These are phyloP conservation scores for Rasamsonia emersonii DNA, from an alignment of 2,329 filamentous ascomycete genomes.

Conservation along the genomic window DNA sequence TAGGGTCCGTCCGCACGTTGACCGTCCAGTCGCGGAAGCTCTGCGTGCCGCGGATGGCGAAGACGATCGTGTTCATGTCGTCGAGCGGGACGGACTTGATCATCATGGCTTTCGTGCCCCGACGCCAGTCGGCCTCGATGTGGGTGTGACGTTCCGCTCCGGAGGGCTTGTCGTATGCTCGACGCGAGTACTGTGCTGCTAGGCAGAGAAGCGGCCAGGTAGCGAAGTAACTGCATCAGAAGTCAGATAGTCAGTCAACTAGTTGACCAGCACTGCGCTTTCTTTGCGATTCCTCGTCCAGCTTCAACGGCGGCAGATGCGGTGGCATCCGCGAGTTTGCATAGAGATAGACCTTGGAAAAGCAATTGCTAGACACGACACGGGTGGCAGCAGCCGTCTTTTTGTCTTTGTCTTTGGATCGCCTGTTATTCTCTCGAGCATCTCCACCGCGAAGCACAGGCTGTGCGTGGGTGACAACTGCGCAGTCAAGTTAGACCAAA, in stretches of 20 bases:
- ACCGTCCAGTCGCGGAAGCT: conserved; percentile 81
- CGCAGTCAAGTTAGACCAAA: no score
- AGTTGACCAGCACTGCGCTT: not conserved
- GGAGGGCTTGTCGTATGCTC: conserved; percentile 60
- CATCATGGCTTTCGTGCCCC: conserved; percentile 76
- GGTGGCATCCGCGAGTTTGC: conserved; percentile 65
- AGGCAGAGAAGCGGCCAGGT: conserved; percentile 71
- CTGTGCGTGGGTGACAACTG: not conserved
- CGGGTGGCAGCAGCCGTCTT: no score
- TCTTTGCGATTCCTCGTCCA: conserved; percentile 40
- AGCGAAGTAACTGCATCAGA: conserved; percentile 61
- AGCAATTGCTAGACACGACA: no score
- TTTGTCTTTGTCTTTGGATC: no score
- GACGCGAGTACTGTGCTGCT: conserved; percentile 67
- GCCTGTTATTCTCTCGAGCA: no score
- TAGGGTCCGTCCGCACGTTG: conserved; percentile 63
- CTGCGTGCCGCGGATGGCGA: conserved; percentile 73
- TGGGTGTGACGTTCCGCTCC: conserved; percentile 59
- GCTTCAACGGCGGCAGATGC: conserved; percentile 56
- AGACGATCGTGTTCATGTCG: conserved; percentile 67
- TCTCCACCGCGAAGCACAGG: not conserved
- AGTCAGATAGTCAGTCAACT: conserved; percentile 1
- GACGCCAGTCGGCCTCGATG: conserved; percentile 60
- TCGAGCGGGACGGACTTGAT: conserved; percentile 75
- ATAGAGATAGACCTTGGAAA: conserved; percentile 70